Evolutionary conservation across 1,284 basidiomycete species (phyloP), one percentile per base, ranked within the genome.

Genomic region (Schizophyllum amplum): DNA sequence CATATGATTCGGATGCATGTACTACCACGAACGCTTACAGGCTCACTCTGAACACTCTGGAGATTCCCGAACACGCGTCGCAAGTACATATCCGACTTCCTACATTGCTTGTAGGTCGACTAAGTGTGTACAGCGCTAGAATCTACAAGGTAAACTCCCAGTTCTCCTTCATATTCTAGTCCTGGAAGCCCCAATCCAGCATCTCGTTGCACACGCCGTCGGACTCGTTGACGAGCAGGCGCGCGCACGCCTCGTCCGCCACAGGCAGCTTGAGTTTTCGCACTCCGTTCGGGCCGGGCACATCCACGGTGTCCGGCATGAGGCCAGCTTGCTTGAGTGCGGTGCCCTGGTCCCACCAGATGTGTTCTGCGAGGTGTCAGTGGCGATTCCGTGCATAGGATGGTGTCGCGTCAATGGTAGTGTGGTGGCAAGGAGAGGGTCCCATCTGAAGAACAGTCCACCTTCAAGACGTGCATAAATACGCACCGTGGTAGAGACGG

Each of bases 311-410:
- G 1, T 65, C 68, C 5, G 75, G 74, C 17, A 77, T 62, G 42
- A 78, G 62, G 5, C 74, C 75, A 7, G 70, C 70, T 60, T 79
- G 77, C 20, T 65, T 62, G n/a, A 75, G 64, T 0, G 67, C 73
- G 5, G 74, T 76, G 7, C 67, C 76, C 61, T 78, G 75, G 60
- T 79, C 75, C 76, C 76, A 78, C 76, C 76, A 77, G 20, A 78
- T 77, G 57, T 79, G 76, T 62, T 78, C 76, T 77, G 54, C 22
- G 20, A 53, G 21, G 21, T n/a, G 48, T n/a, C n/a, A n/a, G n/a
- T n/a, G n/a, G n/a, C n/a, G 24, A 4, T 22, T 20, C 11, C 13
- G 24, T 50, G 48, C 9, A 20, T 21, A 50, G 11, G 3, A 23
- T n/a, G 6, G 47, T 49, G 27, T 33, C 5, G 5, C 27, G n/a